These are phyloP conservation scores for Acer saccharum DNA, from an alignment of 345 rosid genomes.

Conservation along the genomic window DNA sequence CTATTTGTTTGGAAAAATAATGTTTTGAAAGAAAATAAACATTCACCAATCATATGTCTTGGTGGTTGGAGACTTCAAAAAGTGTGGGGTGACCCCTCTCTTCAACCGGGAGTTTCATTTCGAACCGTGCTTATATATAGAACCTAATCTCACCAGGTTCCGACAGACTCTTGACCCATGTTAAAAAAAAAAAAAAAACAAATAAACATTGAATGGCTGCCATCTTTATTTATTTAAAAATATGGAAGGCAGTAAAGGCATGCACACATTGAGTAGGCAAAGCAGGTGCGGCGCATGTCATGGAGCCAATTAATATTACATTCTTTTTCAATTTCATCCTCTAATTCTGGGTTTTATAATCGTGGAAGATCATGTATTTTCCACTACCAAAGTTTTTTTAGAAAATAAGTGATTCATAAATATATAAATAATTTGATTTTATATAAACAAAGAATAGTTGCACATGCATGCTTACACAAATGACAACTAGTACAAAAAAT, in stretches of 20 bases:
- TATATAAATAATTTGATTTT: background rate
- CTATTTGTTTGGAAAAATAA: background rate
- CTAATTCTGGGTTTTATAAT: background rate
- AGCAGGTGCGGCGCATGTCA: slow-evolving; percentile 6
- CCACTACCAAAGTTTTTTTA: background rate
- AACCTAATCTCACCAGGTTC: no score
- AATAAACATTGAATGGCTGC: background rate
- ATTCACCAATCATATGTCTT: no score
- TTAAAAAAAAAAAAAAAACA: no score
- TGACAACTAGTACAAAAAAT: slow-evolving; percentile 3
- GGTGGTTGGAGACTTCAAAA: no score
- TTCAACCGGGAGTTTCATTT: no score
- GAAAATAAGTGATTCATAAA: background rate
- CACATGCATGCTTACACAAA: slow-evolving; percentile 4
- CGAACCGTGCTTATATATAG: no score
- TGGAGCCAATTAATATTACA: background rate
- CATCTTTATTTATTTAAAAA: background rate
- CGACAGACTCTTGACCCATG: no score
- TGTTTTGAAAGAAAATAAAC: background rate
- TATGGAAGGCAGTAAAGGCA: background rate
- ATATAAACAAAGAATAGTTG: background rate
- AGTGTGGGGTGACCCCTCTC: no score
- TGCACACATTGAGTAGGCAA: slow-evolving; percentile 4
- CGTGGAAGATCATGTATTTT: background rate
- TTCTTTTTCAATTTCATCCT: background rate